These are phyloP conservation scores for Rosa rugosa DNA, from an alignment of 306 rosid genomes.

Conservation along the genomic window DNA sequence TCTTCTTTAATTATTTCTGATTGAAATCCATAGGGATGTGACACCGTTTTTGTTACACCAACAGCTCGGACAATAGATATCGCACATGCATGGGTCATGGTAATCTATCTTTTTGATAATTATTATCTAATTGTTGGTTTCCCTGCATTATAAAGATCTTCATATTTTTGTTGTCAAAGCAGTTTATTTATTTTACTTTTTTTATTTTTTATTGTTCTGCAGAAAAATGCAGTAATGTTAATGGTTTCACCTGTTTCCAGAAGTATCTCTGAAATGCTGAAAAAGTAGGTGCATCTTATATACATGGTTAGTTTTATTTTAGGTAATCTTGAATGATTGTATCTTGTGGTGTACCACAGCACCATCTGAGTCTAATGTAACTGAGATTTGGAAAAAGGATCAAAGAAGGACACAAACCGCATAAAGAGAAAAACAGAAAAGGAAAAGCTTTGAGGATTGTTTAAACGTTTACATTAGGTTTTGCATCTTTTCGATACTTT, in stretches of 20 bases:
- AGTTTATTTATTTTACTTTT: background rate
- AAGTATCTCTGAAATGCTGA: slow-evolving; percentile 64
- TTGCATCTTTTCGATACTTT: background rate
- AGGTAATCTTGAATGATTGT: background rate
- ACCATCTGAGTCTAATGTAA: background rate
- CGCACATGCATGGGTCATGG: slow-evolving; percentile 93
- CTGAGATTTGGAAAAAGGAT: background rate
- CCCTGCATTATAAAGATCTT: slow-evolving; percentile 19
- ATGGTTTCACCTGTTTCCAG: slow-evolving; percentile 65
- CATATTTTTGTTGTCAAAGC: background rate
- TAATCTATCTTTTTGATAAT: slow-evolving; percentile 29
- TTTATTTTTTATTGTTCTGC: slow-evolving; percentile 10
- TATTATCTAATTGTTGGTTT: slow-evolving; percentile 20
- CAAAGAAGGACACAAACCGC: too few species aligned
- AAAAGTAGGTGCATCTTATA: slow-evolving; percentile 57
- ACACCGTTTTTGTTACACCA: slow-evolving; percentile 94
- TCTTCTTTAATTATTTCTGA: slow-evolving; percentile 41
- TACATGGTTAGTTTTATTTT: background rate
- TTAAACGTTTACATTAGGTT: background rate
- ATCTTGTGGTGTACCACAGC: background rate
- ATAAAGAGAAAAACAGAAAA: background rate
- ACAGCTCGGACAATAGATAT: slow-evolving; percentile 97
- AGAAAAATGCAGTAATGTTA: slow-evolving; percentile 74
- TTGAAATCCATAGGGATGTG: slow-evolving; percentile 91
- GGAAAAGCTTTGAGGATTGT: background rate